Percentiles rank a stretch among this genome's conserved stretches.
Conservation (phyloP, 352 stramenopile species). For the Pythium vanterpoolii region DNA sequence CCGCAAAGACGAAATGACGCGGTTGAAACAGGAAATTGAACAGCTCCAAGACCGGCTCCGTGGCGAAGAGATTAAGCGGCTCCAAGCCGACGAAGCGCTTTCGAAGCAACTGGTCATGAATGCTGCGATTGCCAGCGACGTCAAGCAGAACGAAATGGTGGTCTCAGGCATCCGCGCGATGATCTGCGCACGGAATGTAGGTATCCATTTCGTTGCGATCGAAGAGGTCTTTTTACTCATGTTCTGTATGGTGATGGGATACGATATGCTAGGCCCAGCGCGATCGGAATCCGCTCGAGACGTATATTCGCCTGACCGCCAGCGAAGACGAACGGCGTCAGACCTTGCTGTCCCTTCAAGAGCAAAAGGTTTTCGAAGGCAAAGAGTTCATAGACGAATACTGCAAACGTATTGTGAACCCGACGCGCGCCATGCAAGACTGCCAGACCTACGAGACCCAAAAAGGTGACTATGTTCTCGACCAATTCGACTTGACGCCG, state of each 20-base stretch:
- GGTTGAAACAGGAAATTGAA: constrained; percentile 18
- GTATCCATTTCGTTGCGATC: not conserved
- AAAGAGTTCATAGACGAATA: constrained; percentile 24
- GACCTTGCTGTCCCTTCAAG: constrained; percentile 14
- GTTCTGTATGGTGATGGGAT: not conserved
- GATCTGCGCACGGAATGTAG: constrained; percentile 20
- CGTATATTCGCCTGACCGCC: constrained; percentile 15
- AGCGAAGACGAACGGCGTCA: constrained; percentile 17
- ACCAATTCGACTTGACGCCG: constrained; percentile 20
- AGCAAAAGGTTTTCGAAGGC: constrained; percentile 22
- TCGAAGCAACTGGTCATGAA: constrained; percentile 17
- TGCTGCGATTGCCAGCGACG: constrained; percentile 9
- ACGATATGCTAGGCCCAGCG: constrained; percentile 11
- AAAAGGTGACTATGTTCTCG: constrained; percentile 18
- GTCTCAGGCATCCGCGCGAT: constrained; percentile 21
- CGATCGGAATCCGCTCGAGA: constrained; percentile 19
- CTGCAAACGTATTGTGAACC: constrained; percentile 22
- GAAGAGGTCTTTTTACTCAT: not conserved
- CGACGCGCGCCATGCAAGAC: constrained; percentile 17
- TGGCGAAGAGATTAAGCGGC: constrained; percentile 10
- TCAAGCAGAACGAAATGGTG: constrained; percentile 23
- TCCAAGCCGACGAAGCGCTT: constrained; percentile 16
- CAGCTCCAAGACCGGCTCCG: constrained; percentile 14
- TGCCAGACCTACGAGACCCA: constrained; percentile 21
- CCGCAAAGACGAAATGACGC: constrained; percentile 25